Evolutionary conservation across 2,329 filamentous ascomycete species (phyloP).

Genomic region (Setomelanomma holmii): DNA sequence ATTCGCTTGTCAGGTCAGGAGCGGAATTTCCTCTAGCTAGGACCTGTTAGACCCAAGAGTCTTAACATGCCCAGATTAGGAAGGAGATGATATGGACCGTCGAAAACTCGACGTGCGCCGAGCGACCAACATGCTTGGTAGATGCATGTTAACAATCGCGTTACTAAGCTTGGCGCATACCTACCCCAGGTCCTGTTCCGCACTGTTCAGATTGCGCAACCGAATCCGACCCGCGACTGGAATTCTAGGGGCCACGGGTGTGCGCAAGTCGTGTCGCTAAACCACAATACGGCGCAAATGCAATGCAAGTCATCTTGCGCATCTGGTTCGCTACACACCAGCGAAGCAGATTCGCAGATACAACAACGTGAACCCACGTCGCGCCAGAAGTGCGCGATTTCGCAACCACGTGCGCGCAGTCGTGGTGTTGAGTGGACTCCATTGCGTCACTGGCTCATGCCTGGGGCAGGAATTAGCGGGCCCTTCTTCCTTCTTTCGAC

Average conservation of each 20-base stretch:
- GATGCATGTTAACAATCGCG: slow-evolving; percentile 1
- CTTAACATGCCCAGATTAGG: not conserved
- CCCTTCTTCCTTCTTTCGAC: not conserved
- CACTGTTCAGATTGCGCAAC: slow-evolving; percentile 2
- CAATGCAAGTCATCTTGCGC: not conserved
- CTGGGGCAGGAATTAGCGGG: slow-evolving; percentile 1
- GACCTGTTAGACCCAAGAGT: not conserved
- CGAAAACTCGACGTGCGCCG: not conserved
- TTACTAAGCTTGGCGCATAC: slow-evolving; percentile 4
- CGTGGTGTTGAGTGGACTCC: slow-evolving; percentile 3
- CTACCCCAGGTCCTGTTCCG: not conserved
- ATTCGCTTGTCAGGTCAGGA: not conserved
- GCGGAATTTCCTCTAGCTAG: not conserved
- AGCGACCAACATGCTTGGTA: slow-evolving; percentile 2
- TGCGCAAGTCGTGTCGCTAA: not conserved
- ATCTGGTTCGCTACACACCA: not conserved
- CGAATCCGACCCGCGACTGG: slow-evolving; percentile 5
- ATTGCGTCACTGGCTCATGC: not conserved
- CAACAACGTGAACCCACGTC: not conserved
- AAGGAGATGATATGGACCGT: not conserved
- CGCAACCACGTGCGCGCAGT: not conserved
- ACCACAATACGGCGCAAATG: not conserved
- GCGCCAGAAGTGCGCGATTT: not conserved
- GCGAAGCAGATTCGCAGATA: not conserved
- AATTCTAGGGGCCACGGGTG: slow-evolving; percentile 11